phyloP scores from a whole-genome alignment of 371 early-diverging fungal species.

The Zopfochytrium polystomum region DNA sequence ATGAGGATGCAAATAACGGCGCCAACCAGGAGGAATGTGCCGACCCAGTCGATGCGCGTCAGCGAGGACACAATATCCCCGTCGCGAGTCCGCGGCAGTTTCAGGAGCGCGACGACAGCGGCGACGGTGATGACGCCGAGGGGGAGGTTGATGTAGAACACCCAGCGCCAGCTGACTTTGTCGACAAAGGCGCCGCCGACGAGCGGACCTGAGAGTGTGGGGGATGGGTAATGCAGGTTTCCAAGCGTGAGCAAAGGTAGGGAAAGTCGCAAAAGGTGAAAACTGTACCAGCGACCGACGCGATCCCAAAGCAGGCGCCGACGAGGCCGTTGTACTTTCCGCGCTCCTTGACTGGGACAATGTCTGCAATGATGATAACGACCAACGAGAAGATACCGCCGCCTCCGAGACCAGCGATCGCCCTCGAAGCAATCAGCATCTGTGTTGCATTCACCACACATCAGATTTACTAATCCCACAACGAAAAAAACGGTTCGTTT shows the following conservation, averaged over 20 bases:
- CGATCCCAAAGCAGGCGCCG: conserved; percentile 24
- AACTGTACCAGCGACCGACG: conserved; percentile 40
- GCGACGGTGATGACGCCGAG: conserved; percentile 51
- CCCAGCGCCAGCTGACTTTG: conserved; percentile 52
- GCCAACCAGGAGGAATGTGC: no score
- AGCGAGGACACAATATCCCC: conserved; percentile 6
- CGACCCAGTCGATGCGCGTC: no score
- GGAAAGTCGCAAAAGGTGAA: no score
- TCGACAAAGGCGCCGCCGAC: conserved; percentile 42
- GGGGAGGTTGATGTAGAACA: no score
- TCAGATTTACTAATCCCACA: no score
- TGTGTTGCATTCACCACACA: no score
- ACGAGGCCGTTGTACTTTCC: conserved; percentile 26
- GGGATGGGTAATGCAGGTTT: conserved; percentile 31
- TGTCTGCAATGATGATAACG: conserved; percentile 35
- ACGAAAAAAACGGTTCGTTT: no score
- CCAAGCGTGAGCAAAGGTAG: conserved; percentile 29
- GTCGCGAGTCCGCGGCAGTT: conserved; percentile 25
- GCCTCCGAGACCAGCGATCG: no score
- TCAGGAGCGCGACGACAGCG: conserved; percentile 53
- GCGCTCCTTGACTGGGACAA: conserved; percentile 44
- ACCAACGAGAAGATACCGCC: conserved; percentile 57
- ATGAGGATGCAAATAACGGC: no score
- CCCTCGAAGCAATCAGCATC: no score
- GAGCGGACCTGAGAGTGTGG: conserved; percentile 18